phyloP scores from a whole-genome alignment of 208 protist species.

The Trypanosoma mega region DNA sequence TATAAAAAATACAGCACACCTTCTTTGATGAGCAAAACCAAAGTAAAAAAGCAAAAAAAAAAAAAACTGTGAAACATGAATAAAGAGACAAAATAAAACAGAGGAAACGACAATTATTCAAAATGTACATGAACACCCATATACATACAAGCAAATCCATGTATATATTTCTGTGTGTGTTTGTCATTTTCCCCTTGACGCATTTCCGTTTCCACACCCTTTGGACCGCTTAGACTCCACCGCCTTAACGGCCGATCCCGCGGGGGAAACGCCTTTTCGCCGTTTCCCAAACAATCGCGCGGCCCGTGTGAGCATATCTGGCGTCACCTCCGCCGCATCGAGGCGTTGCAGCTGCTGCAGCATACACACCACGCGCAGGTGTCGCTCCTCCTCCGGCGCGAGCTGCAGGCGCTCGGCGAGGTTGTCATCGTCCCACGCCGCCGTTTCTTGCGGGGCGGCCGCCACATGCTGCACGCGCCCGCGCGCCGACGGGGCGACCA shows the following conservation, averaged over 20 bases:
- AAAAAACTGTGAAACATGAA: not conserved
- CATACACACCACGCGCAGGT: constrained; percentile 25
- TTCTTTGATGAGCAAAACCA: not conserved
- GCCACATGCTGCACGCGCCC: constrained; percentile 9
- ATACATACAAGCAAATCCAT: too few species aligned
- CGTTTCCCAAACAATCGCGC: not conserved
- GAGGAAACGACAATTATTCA: too few species aligned
- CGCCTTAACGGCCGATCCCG: not conserved
- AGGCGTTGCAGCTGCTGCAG: constrained; percentile 14
- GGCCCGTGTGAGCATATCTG: not conserved
- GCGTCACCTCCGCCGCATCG: constrained; percentile 5
- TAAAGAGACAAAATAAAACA: too few species aligned
- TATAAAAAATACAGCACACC: not conserved
- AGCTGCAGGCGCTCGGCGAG: constrained; percentile 3
- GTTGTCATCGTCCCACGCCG: constrained; percentile 13
- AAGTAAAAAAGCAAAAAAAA: not conserved
- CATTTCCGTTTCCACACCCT: too few species aligned
- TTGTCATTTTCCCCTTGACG: constrained; percentile 14
- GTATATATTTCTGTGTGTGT: too few species aligned
- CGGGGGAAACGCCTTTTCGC: not conserved
- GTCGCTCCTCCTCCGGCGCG: not conserved
- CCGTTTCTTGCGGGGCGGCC: not conserved
- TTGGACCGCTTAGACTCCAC: too few species aligned
- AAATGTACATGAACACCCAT: too few species aligned
- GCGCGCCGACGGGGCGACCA: constrained; percentile 11